Conservation (phyloP, 164 flowering plant species). For the Liriodendron chinense region DNA sequence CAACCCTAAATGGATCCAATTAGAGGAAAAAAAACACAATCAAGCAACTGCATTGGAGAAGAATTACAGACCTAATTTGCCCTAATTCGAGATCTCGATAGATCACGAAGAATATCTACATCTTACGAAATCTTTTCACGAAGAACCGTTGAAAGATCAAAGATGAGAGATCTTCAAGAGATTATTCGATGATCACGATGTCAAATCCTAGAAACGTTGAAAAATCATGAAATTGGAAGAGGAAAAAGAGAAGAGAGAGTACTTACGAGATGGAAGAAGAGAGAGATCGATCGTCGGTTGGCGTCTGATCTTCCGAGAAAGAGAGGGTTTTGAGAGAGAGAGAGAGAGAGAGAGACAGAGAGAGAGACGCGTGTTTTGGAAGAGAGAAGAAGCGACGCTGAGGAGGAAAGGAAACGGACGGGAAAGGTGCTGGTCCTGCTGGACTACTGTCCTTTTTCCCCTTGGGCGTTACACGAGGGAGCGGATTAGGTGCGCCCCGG, state of each 20-base stretch:
- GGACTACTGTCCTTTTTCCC: neutral
- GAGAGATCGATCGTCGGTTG: neutral
- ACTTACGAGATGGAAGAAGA: neutral
- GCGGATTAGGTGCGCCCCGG: too few relatives aligned
- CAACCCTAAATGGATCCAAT: neutral
- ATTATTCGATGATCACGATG: neutral
- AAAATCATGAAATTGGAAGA: neutral
- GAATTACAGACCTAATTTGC: neutral
- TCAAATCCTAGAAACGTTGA: neutral
- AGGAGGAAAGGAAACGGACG: neutral
- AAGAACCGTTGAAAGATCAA: neutral
- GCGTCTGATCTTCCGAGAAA: neutral
- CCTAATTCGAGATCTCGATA: neutral
- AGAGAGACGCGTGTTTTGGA: neutral
- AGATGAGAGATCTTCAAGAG: neutral
- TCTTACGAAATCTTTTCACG: neutral
- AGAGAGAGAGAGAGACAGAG: neutral
- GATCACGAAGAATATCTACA: neutral
- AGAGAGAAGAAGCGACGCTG: neutral
- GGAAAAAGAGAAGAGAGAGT: neutral
- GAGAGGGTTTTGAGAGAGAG: neutral
- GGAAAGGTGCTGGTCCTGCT: neutral
- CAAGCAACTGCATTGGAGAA: neutral
- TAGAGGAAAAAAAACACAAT: too few relatives aligned
- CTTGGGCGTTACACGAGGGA: too few relatives aligned